Evolutionary conservation across 352 stramenopile species (phyloP).

Genomic region (Phytophthora aleatoria): DNA sequence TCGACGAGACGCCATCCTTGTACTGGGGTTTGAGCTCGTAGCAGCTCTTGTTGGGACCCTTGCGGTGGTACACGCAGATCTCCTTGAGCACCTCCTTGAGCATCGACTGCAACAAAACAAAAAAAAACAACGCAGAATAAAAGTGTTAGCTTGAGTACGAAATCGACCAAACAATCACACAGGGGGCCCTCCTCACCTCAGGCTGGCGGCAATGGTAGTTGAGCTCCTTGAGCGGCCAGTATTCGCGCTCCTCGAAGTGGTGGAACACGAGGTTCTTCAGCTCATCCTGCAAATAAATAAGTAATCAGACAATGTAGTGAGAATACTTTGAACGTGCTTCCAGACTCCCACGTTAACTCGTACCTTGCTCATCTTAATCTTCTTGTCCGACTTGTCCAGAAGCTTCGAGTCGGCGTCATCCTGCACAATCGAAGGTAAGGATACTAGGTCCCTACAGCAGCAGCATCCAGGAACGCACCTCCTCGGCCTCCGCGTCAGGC

Average conservation of each 20-base stretch:
- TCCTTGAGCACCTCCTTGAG: conserved; percentile 90
- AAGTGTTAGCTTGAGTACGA: neutral
- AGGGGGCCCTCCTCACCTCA: conserved; percentile 50
- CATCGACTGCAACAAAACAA: conserved; percentile 56
- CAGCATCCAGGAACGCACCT: conserved; percentile 39
- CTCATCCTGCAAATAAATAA: conserved; percentile 58
- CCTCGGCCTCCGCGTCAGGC: conserved; percentile 61
- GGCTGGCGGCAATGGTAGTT: conserved; percentile 88
- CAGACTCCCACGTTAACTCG: neutral
- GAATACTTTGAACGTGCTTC: neutral
- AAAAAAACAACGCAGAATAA: neutral
- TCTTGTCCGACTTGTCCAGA: conserved; percentile 78
- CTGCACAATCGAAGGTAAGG: conserved; percentile 24
- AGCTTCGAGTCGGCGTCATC: conserved; percentile 61
- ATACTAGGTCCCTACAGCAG: no score
- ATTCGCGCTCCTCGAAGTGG: conserved; percentile 88
- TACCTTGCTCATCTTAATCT: conserved; percentile 92
- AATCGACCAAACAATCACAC: neutral
- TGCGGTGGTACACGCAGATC: conserved; percentile 89
- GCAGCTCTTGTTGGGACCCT: conserved; percentile 90
- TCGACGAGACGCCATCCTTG: conserved; percentile 69
- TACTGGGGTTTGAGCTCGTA: conserved; percentile 90
- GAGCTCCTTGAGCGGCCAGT: conserved; percentile 88
- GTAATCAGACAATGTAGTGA: neutral
- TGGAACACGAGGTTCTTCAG: conserved; percentile 90